phyloP scores from a whole-genome alignment of 805 yeast genomes.

The Cyberlindnera mycetangii region DNA sequence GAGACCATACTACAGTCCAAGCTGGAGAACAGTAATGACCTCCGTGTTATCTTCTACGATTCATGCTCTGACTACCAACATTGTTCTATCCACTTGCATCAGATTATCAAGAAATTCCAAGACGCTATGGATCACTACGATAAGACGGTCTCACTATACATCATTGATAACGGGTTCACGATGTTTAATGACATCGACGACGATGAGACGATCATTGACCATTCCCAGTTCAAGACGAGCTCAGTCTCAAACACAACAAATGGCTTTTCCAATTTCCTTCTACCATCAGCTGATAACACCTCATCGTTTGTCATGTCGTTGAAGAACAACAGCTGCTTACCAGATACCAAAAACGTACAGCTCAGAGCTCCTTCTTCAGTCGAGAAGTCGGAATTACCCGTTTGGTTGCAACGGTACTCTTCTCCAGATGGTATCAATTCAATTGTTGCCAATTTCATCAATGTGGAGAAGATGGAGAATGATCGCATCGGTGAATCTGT shows the following conservation, averaged over 20 bases:
- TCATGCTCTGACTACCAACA: conserved; percentile 20
- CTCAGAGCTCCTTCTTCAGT: conserved; percentile 15
- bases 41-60: conserved; percentile 26
- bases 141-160: conserved; percentile 17
- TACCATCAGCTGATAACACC: conserved; percentile 28
- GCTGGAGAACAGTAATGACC: conserved; percentile 8
- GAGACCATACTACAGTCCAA: conserved; percentile 15
- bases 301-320: conserved; percentile 24
- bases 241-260: background rate
- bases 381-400: conserved; percentile 25
- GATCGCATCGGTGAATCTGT: conserved; percentile 24
- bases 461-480: conserved; percentile 36
- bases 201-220: conserved; percentile 13
- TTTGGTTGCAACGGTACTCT: conserved; percentile 46
- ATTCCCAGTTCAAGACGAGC: conserved; percentile 15
- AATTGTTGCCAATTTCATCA: conserved; percentile 28
- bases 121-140: conserved; percentile 12
- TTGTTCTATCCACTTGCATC: conserved; percentile 26
- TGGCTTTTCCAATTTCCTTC: conserved; percentile 20
- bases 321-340: conserved; percentile 17
- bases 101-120: conserved; percentile 27
- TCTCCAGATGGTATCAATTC: conserved; percentile 20
- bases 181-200: conserved; percentile 13
- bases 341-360: conserved; percentile 11
- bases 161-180: conserved; percentile 24